Evolutionary conservation across 106 monocot genomes (phyloP).

Genomic region (Allium cepa): DNA sequence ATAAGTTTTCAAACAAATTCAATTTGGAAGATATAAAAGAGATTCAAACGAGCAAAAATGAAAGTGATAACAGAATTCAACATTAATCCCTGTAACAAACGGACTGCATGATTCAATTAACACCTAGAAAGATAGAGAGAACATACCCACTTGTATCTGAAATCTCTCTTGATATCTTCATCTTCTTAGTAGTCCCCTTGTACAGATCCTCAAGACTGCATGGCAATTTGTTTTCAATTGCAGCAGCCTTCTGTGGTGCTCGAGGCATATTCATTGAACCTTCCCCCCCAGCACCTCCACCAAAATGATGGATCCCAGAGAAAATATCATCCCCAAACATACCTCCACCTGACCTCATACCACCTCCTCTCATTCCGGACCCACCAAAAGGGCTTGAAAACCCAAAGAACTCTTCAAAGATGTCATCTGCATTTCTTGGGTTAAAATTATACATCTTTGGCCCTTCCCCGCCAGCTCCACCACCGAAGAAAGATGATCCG

Average conservation of each 20-base stretch:
- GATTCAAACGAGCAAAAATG: too few relatives aligned
- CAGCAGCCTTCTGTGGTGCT: constrained; percentile 34
- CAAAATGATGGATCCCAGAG: neutral
- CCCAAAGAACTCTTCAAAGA: constrained; percentile 79
- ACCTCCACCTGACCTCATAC: constrained; percentile 14
- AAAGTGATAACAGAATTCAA: too few relatives aligned
- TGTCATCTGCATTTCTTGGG: constrained; percentile 61
- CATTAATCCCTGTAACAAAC: too few relatives aligned
- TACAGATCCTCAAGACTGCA: constrained; percentile 69
- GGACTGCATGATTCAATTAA: too few relatives aligned
- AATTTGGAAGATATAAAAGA: too few relatives aligned
- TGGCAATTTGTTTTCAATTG: constrained; percentile 54
- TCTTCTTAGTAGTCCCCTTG: constrained; percentile 75
- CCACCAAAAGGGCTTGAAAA: constrained; percentile 48
- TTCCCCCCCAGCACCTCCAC: constrained; percentile 20
- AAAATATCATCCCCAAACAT: constrained; percentile 37
- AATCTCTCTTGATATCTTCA: constrained; percentile 84
- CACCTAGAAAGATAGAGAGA: neutral
- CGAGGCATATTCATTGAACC: constrained; percentile 21
- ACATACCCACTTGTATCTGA: constrained; percentile 56
- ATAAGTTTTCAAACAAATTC: too few relatives aligned
- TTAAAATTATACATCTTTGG: constrained; percentile 47
- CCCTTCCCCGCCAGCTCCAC: constrained; percentile 10
- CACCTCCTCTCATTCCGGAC: constrained; percentile 19
- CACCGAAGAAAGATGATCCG: constrained; percentile 17